Evolutionary conservation across 208 protist genomes (phyloP).

Genomic region (Tritrichomonas musculus): DNA sequence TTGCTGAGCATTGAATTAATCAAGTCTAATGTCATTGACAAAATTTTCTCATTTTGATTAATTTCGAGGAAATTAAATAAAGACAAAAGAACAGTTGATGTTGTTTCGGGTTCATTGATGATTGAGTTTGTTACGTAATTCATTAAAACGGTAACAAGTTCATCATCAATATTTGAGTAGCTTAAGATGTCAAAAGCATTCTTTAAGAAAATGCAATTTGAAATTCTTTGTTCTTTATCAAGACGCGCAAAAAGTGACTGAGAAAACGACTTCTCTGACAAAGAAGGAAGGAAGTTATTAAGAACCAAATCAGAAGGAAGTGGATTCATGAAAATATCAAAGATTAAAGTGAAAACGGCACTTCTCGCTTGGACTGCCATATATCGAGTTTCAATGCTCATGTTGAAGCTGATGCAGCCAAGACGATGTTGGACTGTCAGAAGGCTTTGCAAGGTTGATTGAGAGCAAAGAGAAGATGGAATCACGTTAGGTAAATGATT

Average conservation of each 20-base stretch:
- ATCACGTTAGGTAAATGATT: not conserved
- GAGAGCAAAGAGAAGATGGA: not conserved
- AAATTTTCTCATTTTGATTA: not conserved
- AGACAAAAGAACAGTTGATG: not conserved
- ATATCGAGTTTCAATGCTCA: not conserved
- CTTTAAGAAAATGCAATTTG: not conserved
- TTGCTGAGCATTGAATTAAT: not conserved
- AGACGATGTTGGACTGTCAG: not conserved
- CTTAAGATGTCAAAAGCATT: not conserved
- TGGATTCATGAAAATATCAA: not conserved
- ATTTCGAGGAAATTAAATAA: not conserved
- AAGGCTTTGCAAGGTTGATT: not conserved
- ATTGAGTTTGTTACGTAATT: not conserved
- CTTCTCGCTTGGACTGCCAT: not conserved
- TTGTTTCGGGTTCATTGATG: not conserved
- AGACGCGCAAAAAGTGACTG: too few species aligned
- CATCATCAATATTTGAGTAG: not conserved
- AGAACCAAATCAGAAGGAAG: too few species aligned
- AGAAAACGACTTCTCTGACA: too few species aligned
- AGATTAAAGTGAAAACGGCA: not conserved
- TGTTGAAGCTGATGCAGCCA: not conserved
- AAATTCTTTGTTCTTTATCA: not conserved
- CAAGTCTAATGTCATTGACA: not conserved
- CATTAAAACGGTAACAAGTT: not conserved
- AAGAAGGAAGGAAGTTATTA: too few species aligned